Percentiles rank a stretch among this genome's conserved stretches.
These are phyloP conservation scores for Huntiella omanensis DNA, from an alignment of 2,329 filamentous ascomycete genomes.

Conservation along the genomic window DNA sequence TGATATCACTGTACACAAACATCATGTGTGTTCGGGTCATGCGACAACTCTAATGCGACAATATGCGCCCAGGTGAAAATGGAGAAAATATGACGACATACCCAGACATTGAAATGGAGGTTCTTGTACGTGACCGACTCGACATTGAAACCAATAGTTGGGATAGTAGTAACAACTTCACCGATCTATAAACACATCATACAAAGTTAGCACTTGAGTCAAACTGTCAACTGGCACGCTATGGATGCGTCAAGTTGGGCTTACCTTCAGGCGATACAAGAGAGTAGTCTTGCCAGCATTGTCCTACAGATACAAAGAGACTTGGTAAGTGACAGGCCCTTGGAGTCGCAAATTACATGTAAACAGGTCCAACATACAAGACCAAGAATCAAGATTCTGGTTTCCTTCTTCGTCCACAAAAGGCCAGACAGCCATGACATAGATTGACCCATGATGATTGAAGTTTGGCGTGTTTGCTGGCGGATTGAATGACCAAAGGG, in stretches of 20 bases:
- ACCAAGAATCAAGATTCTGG: slow-evolving; percentile 83
- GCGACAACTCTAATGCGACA: neutral
- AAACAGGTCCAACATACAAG: slow-evolving; percentile 41
- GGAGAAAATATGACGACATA: slow-evolving; percentile 24
- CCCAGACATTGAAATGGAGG: slow-evolving; percentile 97
- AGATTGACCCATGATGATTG: slow-evolving; percentile 35
- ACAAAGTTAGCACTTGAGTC: slow-evolving; percentile 4
- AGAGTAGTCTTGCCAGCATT: slow-evolving; percentile 97
- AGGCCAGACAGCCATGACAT: slow-evolving; percentile 54
- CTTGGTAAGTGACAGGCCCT: neutral
- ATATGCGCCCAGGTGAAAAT: neutral
- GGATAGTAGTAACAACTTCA: slow-evolving; percentile 97
- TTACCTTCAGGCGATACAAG: slow-evolving; percentile 83
- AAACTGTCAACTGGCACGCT: neutral
- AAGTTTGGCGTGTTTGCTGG: neutral
- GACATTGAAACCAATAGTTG: slow-evolving; percentile 98
- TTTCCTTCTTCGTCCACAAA: slow-evolving; percentile 90
- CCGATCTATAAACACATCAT: slow-evolving; percentile 48
- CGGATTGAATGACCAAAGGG: no score
- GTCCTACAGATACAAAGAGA: slow-evolving; percentile 39
- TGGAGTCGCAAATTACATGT: neutral
- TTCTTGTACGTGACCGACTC: slow-evolving; percentile 98
- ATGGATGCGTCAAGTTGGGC: slow-evolving; percentile 9
- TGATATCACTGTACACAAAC: no score
- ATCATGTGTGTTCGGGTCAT: no score